phyloP scores from a whole-genome alignment of 345 rosid genomes.

The Gossypium ekmanianum region DNA sequence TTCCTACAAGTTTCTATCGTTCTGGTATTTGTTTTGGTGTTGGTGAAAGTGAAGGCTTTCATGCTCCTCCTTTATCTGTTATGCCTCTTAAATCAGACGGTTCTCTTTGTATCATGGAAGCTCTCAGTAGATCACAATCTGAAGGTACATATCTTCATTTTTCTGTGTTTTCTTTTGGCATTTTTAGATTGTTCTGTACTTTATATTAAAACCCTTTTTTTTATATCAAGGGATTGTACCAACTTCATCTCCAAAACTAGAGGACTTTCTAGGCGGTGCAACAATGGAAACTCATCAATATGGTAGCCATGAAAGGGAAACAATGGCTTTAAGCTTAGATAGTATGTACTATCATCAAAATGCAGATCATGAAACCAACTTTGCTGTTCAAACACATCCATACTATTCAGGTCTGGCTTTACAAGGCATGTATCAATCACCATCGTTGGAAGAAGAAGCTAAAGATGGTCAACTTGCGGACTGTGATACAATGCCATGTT shows the following conservation, averaged over 20 bases:
- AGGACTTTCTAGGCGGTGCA: conserved; percentile 69
- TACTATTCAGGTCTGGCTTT: conserved; percentile 32
- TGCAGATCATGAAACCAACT: conserved; percentile 25
- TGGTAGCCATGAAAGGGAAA: conserved; percentile 34
- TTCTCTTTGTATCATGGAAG: conserved; percentile 73
- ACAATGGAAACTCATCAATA: conserved; percentile 40
- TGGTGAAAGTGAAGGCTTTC: conserved; percentile 39
- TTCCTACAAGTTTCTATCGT: conserved; percentile 40
- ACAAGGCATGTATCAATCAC: conserved; percentile 30
- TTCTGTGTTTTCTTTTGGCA: neutral
- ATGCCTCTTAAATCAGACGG: conserved; percentile 88
- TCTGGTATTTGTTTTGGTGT: conserved; percentile 41
- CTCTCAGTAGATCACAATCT: conserved; percentile 57
- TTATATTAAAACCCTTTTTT: neutral
- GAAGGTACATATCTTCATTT: conserved; percentile 32
- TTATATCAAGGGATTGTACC: conserved; percentile 37
- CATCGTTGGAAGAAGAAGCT: conserved; percentile 28
- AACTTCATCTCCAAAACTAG: conserved; percentile 60
- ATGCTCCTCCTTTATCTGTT: conserved; percentile 53
- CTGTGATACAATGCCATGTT: conserved; percentile 31
- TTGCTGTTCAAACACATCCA: conserved; percentile 30
- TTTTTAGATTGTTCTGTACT: neutral
- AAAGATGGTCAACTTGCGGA: conserved; percentile 28
- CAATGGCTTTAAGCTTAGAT: conserved; percentile 48
- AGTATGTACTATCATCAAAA: conserved; percentile 39